Base-by-base conservation (phyloP, 2,329 filamentous ascomycete species). In the Mycosphaerelloides madeirae region DNA sequence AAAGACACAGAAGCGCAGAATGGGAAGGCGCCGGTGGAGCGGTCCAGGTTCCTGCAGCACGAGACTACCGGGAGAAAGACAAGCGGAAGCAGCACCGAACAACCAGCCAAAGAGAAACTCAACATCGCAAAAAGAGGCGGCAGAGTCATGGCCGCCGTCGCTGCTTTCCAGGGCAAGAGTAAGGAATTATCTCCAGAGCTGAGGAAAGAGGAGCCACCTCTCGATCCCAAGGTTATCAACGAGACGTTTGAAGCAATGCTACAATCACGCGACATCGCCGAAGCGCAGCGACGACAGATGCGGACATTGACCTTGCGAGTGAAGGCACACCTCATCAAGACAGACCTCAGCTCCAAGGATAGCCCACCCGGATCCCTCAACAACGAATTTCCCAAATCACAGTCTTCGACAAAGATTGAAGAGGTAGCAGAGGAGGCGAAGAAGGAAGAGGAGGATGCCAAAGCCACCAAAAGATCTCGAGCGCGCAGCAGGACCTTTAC, bases 251-350 rank as follows among this genome's bases (percentile, higher is more conserved):
- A 83, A 57, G 73, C 74, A 38, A 72, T 83, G 25, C 62, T 83
- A 55, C 88, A 95, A 63, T 82, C 90, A 14, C 80, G 91, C 52
- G 95, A 97, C 59, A 95, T 97, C 43, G 90, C 91, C 3, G 87
- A 94, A 60, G 86, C 95, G 53, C 89, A 95, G 74, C 79, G 91
- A 43, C 88, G 91, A 66, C 94, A 94, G 70, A 96, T 98, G 89
- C 80, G 91, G 35, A 90, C 83, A 44, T 73, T 98, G 48, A 88
- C 87, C 51, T 78, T 87, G 53, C 85, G 86, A 29, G 90, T 97
- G 71, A 98, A 98, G 69, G 87, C 89, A 63, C 90, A 97, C 62
- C 94, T 98, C 59, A 89, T 97, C 58, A 83, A 84, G 41, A 90
- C 95, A 64, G 87, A 96, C 63, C 87, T 86, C 37, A 60, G 57